These are phyloP conservation scores for Bocquillonia castaneifolia DNA, from an alignment of 441 rosid species.

Conservation along the genomic window DNA sequence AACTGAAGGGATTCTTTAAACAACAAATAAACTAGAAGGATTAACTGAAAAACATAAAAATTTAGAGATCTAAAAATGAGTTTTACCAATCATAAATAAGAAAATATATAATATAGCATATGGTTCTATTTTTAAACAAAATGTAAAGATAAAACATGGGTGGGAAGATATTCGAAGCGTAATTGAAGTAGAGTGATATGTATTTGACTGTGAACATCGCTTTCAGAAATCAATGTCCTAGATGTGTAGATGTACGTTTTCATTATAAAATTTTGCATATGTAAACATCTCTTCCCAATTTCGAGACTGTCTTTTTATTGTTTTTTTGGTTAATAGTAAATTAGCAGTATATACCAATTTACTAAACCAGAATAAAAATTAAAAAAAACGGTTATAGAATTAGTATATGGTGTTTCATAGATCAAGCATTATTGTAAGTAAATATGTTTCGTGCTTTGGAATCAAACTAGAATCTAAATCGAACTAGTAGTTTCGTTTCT, in stretches of 20 bases:
- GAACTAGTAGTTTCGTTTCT: no score
- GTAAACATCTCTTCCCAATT: conserved; percentile 10
- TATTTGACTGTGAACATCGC: conserved; percentile 5
- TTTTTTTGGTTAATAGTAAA: conserved; percentile 14
- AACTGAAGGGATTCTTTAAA: no score
- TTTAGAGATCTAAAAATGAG: no score
- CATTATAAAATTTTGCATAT: background rate
- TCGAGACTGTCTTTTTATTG: conserved; percentile 7
- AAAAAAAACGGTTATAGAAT: no score
- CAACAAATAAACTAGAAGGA: no score
- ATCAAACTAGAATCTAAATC: no score
- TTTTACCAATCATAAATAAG: no score
- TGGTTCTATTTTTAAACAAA: background rate
- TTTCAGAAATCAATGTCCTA: conserved; percentile 9
- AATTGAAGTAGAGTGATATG: conserved; percentile 14
- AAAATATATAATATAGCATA: background rate
- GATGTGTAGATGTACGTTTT: background rate
- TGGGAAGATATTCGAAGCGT: conserved; percentile 4
- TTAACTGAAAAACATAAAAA: no score
- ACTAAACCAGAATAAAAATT: background rate
- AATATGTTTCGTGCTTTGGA: no score
- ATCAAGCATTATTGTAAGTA: no score
- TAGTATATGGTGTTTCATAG: background rate
- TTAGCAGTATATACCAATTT: no score
- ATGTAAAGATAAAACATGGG: background rate